phyloP scores from a whole-genome alignment of 805 yeast species.

The Starmerella potacharoeniae region DNA sequence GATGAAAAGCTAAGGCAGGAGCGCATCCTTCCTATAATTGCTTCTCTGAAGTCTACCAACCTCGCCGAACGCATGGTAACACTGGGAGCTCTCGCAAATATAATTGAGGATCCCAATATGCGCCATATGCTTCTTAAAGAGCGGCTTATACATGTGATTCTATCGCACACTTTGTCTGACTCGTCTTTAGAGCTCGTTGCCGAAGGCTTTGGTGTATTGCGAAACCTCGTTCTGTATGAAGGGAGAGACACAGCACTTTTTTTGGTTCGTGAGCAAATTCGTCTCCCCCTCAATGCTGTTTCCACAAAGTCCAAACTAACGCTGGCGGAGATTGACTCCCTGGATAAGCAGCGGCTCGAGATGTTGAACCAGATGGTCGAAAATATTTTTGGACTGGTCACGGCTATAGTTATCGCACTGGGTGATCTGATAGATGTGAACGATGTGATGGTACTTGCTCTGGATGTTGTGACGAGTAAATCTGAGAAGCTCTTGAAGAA shows the following conservation, averaged over 20 bases:
- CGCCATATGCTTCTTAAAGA: conserved; percentile 60
- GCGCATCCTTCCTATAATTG: conserved; percentile 57
- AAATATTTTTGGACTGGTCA: conserved; percentile 58
- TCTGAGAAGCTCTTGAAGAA: background rate
- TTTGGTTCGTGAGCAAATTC: conserved; percentile 64
- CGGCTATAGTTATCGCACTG: conserved; percentile 21
- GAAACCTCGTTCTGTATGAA: conserved; percentile 74
- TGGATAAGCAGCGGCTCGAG: background rate
- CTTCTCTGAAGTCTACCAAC: conserved; percentile 48
- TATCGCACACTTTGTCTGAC: conserved; percentile 58
- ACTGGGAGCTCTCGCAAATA: conserved; percentile 54
- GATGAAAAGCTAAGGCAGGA: conserved; percentile 42
- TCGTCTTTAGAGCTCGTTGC: conserved; percentile 62
- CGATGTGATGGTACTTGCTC: background rate
- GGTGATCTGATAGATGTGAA: background rate
- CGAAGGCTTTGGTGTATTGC: conserved; percentile 67
- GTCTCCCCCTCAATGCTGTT: background rate
- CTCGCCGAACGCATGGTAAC: conserved; percentile 73
- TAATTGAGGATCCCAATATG: conserved; percentile 57
- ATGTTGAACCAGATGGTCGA: background rate
- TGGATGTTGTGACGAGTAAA: background rate
- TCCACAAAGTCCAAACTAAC: background rate
- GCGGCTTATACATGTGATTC: conserved; percentile 48
- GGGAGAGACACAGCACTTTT: conserved; percentile 71
- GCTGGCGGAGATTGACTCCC: background rate